These are phyloP conservation scores for Letharia columbiana DNA, from an alignment of 495 filamentous ascomycete species.

Conservation along the genomic window DNA sequence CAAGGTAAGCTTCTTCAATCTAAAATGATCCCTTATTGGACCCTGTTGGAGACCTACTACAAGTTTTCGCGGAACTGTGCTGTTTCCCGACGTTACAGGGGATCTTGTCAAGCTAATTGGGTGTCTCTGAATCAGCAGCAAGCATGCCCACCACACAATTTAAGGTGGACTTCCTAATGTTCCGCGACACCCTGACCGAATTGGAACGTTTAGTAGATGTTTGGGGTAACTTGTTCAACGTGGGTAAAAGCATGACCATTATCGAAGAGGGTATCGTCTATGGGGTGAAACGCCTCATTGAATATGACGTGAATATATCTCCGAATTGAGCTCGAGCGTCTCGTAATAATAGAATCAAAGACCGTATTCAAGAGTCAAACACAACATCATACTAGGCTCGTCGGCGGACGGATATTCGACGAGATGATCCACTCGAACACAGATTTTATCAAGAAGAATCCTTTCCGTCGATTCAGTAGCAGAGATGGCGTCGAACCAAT, in stretches of 20 bases:
- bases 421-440: neutral
- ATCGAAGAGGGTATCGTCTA: neutral
- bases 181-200: neutral
- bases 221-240: neutral
- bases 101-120: neutral
- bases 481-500: neutral
- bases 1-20: neutral
- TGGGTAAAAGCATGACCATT: neutral
- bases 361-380: neutral
- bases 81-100: neutral
- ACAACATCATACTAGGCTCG: neutral
- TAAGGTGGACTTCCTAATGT: neutral
- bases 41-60: neutral
- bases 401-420: neutral
- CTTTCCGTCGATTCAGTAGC: neutral
- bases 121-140: neutral
- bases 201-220: neutral
- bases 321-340: neutral
- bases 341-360: neutral
- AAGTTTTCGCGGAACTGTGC: neutral
- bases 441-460: neutral
- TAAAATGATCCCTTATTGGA: too few relatives aligned
- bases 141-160: neutral
- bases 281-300: neutral
- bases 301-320: neutral